Percentiles rank a stretch among this genome's conserved stretches.
These are phyloP conservation scores for Pseudozyma sp. DNA, from an alignment of 1,284 basidiomycete species.

Conservation along the genomic window DNA sequence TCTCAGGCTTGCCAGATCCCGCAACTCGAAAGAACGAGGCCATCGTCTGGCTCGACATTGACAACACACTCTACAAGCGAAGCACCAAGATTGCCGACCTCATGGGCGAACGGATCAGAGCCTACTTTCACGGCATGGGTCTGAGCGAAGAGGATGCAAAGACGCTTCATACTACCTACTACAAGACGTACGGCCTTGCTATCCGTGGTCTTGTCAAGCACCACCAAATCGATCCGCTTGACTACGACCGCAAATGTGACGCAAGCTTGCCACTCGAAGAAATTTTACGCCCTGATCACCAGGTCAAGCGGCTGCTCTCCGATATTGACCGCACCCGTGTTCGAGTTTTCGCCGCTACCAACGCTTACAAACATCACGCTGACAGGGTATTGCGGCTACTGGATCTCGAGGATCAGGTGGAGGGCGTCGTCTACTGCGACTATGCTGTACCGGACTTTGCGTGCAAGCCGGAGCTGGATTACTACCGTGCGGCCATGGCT, in stretches of 20 bases:
- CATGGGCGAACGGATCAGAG: slow-evolving; percentile 85
- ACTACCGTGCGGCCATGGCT: slow-evolving; percentile 56
- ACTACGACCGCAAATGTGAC: slow-evolving; percentile 87
- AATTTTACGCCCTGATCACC: slow-evolving; percentile 78
- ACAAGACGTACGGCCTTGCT: slow-evolving; percentile 82
- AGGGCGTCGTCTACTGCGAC: slow-evolving; percentile 84
- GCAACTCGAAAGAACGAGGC: slow-evolving; percentile 45
- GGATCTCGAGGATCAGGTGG: slow-evolving; percentile 79
- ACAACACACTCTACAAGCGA: slow-evolving; percentile 80
- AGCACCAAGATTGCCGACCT: slow-evolving; percentile 75
- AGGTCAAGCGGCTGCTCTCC: slow-evolving; percentile 77
- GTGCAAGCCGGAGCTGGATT: slow-evolving; percentile 80
- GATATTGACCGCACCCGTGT: slow-evolving; percentile 82
- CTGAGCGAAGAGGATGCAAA: slow-evolving; percentile 78
- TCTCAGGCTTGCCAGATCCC: slow-evolving; percentile 34
- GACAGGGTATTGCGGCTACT: slow-evolving; percentile 81
- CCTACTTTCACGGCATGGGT: slow-evolving; percentile 81
- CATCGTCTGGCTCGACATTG: slow-evolving; percentile 85
- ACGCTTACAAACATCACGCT: slow-evolving; percentile 77
- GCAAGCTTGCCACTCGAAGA: slow-evolving; percentile 84
- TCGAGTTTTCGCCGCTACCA: slow-evolving; percentile 71
- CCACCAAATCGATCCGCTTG: slow-evolving; percentile 84
- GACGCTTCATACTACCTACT: slow-evolving; percentile 80
- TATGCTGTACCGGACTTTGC: slow-evolving; percentile 77
- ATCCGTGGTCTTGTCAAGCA: slow-evolving; percentile 82